These are phyloP conservation scores for Aquanectria penicillioides DNA, from an alignment of 2,329 filamentous ascomycete genomes.

Conservation along the genomic window DNA sequence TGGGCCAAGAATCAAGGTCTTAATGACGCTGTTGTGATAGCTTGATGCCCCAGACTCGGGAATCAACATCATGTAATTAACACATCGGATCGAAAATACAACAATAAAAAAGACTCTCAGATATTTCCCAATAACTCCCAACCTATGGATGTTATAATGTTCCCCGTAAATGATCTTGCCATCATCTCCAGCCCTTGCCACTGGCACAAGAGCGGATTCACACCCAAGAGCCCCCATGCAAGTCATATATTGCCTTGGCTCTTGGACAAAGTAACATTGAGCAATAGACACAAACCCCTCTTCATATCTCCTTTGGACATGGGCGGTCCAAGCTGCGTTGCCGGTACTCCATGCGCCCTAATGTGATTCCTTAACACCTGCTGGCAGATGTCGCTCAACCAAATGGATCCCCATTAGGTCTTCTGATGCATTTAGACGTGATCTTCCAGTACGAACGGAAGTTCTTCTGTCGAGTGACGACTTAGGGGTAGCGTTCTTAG, in stretches of 20 bases:
- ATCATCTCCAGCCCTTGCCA: slow-evolving; percentile 7
- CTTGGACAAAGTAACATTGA: slow-evolving; percentile 35
- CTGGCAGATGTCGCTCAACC: slow-evolving; percentile 2
- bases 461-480: slow-evolving; percentile 29
- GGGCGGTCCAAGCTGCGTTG: slow-evolving; percentile 27
- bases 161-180: slow-evolving; percentile 27
- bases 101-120: slow-evolving; percentile 18
- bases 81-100: not conserved
- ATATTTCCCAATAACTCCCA: slow-evolving; percentile 35
- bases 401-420: slow-evolving; percentile 1
- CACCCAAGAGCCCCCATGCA: slow-evolving; percentile 24
- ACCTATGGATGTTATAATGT: slow-evolving; percentile 39
- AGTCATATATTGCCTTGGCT: slow-evolving; percentile 18
- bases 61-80: too few relatives aligned
- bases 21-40: not conserved
- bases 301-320: slow-evolving; percentile 12
- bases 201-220: slow-evolving; percentile 21
- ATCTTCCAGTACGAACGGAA: slow-evolving; percentile 29
- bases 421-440: slow-evolving; percentile 11
- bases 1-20: not conserved
- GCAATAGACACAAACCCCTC: slow-evolving; percentile 27
- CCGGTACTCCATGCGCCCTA: slow-evolving; percentile 42
- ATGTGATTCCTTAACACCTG: slow-evolving; percentile 29
- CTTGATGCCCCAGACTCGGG: too few relatives aligned
- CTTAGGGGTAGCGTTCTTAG: slow-evolving; percentile 17